phyloP scores from a whole-genome alignment of 1,284 basidiomycete species.

The Puccinia horiana region DNA sequence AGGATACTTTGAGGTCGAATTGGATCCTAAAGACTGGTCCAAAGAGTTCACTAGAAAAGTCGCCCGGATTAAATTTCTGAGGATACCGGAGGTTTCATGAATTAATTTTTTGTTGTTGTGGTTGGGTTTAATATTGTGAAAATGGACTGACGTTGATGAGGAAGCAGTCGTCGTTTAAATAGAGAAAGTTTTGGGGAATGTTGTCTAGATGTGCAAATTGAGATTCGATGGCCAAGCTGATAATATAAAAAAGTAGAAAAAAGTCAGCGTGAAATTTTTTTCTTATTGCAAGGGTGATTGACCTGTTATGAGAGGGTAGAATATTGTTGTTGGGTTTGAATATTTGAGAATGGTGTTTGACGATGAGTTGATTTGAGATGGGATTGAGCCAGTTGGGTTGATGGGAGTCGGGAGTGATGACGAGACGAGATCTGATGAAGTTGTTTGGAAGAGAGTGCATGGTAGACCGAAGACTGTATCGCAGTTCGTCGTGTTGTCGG shows the following conservation, averaged over 20 bases:
- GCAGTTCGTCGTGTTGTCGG: constrained; percentile 44
- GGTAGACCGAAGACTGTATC: constrained; percentile 4
- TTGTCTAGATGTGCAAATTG: constrained; percentile 27
- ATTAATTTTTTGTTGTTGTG: neutral
- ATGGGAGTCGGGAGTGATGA: constrained; percentile 12
- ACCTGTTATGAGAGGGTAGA: constrained; percentile 25
- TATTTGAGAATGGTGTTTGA: constrained; percentile 4
- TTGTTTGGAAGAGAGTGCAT: neutral
- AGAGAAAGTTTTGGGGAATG: constrained; percentile 26
- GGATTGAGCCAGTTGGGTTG: neutral
- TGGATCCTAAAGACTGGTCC: constrained; percentile 44
- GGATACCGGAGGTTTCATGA: too few relatives aligned
- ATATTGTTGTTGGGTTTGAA: neutral
- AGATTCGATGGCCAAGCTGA: constrained; percentile 41
- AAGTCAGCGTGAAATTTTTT: neutral
- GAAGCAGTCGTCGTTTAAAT: constrained; percentile 47
- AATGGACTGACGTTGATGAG: constrained; percentile 14
- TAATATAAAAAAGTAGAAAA: neutral
- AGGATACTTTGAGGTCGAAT: constrained; percentile 21
- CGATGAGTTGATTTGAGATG: neutral
- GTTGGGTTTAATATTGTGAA: too few relatives aligned
- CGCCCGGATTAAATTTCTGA: constrained; percentile 25
- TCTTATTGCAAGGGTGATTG: neutral
- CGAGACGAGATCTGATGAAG: neutral
- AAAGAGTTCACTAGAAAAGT: constrained; percentile 10